Conservation (phyloP, 129 eudicot species). For the Flaveria sonorensis region DNA sequence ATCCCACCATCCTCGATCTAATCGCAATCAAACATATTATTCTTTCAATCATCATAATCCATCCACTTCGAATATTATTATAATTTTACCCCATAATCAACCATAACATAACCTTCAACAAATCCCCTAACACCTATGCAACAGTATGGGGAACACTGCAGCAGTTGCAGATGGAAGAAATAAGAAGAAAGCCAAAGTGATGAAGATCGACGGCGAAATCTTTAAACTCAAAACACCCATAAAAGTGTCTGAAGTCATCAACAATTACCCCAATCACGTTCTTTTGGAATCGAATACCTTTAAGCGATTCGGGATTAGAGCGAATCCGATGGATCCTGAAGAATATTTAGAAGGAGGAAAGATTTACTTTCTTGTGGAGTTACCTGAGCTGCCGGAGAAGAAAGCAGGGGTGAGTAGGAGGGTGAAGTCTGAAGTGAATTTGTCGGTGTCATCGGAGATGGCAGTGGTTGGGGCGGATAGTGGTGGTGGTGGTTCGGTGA, state of each 20-base stretch:
- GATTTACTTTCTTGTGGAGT: slow-evolving; percentile 63
- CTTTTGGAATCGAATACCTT: slow-evolving; percentile 57
- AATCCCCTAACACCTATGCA: slow-evolving; percentile 23
- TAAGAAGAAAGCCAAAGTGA: slow-evolving; percentile 54
- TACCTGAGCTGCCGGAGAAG: slow-evolving; percentile 57
- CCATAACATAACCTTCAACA: background rate
- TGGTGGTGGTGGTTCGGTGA: slow-evolving; percentile 29
- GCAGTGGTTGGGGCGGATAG: slow-evolving; percentile 27
- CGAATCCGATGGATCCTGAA: slow-evolving; percentile 49
- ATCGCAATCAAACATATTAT: background rate
- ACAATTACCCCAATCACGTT: slow-evolving; percentile 60
- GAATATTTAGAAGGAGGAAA: slow-evolving; percentile 46
- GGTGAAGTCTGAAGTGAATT: no score
- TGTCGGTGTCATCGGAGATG: background rate
- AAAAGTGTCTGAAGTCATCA: slow-evolving; percentile 46
- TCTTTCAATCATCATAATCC: slow-evolving; percentile 22
- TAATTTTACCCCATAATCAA: background rate
- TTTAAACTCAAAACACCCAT: slow-evolving; percentile 56
- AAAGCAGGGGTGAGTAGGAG: no score
- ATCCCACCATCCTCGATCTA: background rate
- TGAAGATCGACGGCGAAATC: slow-evolving; percentile 73
- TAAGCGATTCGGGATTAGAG: slow-evolving; percentile 58
- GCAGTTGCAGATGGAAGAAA: slow-evolving; percentile 34
- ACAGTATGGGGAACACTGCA: slow-evolving; percentile 62
- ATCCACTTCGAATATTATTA: background rate